A percentile compares a stretch with the other conserved stretches of the same genome.
These are phyloP conservation scores for Dipteronia sinensis DNA, from an alignment of 345 rosid species.

Conservation along the genomic window DNA sequence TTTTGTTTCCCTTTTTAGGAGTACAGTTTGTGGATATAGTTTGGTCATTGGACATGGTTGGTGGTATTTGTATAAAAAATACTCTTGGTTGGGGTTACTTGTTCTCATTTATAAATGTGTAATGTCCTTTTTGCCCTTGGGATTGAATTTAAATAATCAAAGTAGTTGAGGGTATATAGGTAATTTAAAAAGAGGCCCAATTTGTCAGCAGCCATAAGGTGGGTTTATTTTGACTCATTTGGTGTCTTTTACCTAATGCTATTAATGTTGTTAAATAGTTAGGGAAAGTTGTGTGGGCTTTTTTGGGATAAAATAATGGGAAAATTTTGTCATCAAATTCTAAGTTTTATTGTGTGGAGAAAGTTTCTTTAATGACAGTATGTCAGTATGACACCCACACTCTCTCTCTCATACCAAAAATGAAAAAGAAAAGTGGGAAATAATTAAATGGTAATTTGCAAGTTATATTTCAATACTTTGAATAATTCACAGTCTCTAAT, in stretches of 20 bases:
- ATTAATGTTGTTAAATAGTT: background rate
- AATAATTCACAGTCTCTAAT: too few species aligned
- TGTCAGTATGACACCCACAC: too few species aligned
- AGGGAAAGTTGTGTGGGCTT: background rate
- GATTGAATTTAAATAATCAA: background rate
- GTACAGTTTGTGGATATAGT: background rate
- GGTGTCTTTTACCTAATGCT: conserved; percentile 17
- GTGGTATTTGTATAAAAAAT: background rate
- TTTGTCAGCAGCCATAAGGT: background rate
- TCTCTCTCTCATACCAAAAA: background rate
- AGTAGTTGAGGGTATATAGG: background rate
- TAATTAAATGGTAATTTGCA: background rate
- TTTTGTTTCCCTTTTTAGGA: background rate
- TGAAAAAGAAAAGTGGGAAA: too few species aligned
- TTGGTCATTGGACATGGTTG: background rate
- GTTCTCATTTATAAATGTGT: background rate
- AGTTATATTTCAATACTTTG: background rate
- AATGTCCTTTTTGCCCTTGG: conserved; percentile 32
- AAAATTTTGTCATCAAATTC: background rate
- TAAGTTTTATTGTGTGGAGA: background rate
- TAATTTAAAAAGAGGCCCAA: background rate
- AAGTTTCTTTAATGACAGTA: background rate
- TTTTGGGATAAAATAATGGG: background rate
- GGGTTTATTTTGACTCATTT: conserved; percentile 15
- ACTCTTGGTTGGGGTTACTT: conserved; percentile 17